These are phyloP conservation scores for Fusarium circinatum DNA, from an alignment of 2,329 filamentous ascomycete genomes.

Conservation along the genomic window DNA sequence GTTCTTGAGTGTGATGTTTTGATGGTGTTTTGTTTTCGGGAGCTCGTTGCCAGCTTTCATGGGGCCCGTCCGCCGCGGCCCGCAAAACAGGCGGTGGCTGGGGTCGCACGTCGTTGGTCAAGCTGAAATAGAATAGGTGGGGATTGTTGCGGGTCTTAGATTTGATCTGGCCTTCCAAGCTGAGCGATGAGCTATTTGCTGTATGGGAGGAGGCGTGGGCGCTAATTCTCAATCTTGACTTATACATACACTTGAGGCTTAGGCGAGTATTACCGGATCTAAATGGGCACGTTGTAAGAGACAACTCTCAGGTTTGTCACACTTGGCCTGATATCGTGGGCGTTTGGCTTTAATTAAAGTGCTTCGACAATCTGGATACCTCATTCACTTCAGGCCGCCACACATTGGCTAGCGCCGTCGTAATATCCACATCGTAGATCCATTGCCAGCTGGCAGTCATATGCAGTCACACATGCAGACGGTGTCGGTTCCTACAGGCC, in stretches of 20 bases:
- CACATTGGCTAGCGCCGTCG: constrained; percentile 39
- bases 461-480: constrained; percentile 42
- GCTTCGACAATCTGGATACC: constrained; percentile 14
- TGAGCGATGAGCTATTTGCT: constrained; percentile 7
- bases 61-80: constrained; percentile 41
- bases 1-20: constrained; percentile 32
- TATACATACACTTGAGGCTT: neutral
- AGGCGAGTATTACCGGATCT: neutral
- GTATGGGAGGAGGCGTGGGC: neutral
- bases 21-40: constrained; percentile 47
- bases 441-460: constrained; percentile 47
- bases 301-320: constrained; percentile 24
- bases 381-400: constrained; percentile 45
- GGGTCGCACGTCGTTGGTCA: constrained; percentile 40
- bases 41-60: constrained; percentile 38
- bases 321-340: constrained; percentile 17
- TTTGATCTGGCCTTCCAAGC: constrained; percentile 38
- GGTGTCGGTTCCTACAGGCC: neutral
- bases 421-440: constrained; percentile 35
- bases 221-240: constrained; percentile 14
- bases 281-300: constrained; percentile 12
- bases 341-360: constrained; percentile 25
- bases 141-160: constrained; percentile 33
- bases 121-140: constrained; percentile 22
- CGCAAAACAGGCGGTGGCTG: constrained; percentile 47